Evolutionary conservation across 1,284 basidiomycete genomes (phyloP), one percentile per base, ranked within the genome.

Genomic region (Ustilago loliicola): DNA sequence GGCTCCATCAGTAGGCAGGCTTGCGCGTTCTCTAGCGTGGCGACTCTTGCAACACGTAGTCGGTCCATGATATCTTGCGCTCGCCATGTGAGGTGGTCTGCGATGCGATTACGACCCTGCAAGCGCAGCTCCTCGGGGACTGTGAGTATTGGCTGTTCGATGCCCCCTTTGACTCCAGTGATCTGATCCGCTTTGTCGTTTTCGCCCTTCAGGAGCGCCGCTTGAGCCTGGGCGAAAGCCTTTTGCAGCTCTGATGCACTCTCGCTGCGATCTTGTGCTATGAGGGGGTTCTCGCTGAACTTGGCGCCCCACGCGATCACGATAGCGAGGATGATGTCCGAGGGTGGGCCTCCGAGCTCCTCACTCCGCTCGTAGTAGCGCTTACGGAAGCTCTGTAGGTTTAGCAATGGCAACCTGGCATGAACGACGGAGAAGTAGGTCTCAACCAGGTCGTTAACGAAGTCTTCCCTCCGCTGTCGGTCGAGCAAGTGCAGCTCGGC

Each of bases 231-330:
- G 1, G n/a, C 29, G 27, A 56, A 72, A 34, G 76, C 79, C 21
- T 70, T 68, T 21, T 60, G 53, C 47, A 80, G 68, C 67, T 74
- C 77, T 34, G 29, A 48, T n/a, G 78, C 83, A 63, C 91, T 91
- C 74, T 91, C 91, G 57, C 90, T 88, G 51, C 94, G 90, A 87
- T 96, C 95, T 30, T 91, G 90, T 7, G 91, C 89, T 53, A 96
- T 90, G 71, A 94, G 87, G 0, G 92, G 91, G 84, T 95, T 93
- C 80, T 96, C 94, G 11, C 93, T 93, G 86, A 96, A 96, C 81
- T 95, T 94, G 48, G 93, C 92, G 23, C 95, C 95, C 92, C 93
- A 96, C 0, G 94, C 94, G 54, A 97, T 88, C n/a, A 95, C 92
- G 0, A 93, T 92, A 4, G 95, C 94, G 42, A 96, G 89, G 19